Evolutionary conservation across 441 rosid species (phyloP), one percentile per base, ranked within the genome.

Genomic region (Populus hybrid): DNA sequence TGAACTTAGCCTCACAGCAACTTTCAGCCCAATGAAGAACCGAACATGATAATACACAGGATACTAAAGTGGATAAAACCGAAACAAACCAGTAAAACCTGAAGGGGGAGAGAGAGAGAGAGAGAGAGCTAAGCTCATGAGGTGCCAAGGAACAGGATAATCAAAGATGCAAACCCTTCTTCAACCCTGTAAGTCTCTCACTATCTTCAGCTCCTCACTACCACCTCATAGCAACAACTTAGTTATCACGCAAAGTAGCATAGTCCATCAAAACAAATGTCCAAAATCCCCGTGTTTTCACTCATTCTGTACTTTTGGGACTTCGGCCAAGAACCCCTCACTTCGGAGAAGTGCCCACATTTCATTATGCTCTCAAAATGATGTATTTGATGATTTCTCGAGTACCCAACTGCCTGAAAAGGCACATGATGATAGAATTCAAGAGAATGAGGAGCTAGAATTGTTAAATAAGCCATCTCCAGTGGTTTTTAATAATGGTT

Each of bases 381-480:
- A 81, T 18, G 78, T 64, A 21, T 84, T 82, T 61, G 87, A 80
- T 84, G 88, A 79, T 61, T 78, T 83, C 76, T 80, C 90, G 14
- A 63, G 82, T 63, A 71, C 87, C 84, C 89, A 75, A 42, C 76
- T 79, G 77, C 84, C 87, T 20, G 80, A 28, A 73, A 85, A 42
- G 77, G 64, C 36, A 73, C 87, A 84, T 67, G 78, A 42, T 70
- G 84, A 69, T 73, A 70, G 61, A 70, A 69, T 69, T 80, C 78
- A 61, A 73, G 89, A 81, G 67, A 83, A 69, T 57, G 92, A 89
- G 32, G 97, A 83, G 83, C 89, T 93, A 77, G 96, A 84, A 80
- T 84, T 95, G 84, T 82, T 84, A 63, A 84, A 80, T 75, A 95
- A 90, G 84, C 99, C 98, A n/a, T 85, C 80, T 77, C 92, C 89